A percentile compares a stretch with the other conserved stretches of the same genome.
Evolutionary conservation across 371 early-diverging fungal genomes (phyloP).

Genomic region (Neoconidiobolus thromboides): DNA sequence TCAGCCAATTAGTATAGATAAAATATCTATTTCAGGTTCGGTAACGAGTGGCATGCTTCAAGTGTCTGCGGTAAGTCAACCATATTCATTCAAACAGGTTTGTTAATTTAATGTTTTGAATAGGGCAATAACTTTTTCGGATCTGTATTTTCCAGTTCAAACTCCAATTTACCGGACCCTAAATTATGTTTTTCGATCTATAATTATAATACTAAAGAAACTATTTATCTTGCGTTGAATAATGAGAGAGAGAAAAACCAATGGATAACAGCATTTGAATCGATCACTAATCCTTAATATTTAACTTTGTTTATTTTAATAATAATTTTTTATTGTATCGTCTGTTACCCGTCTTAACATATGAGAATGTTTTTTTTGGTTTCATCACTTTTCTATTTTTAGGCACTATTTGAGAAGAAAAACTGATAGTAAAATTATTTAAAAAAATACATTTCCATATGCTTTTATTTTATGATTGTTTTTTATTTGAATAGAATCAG

Average conservation of each 20-base stretch:
- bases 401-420: no score
- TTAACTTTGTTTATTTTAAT: no score
- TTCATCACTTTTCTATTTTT: no score
- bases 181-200: not conserved
- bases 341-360: no score
- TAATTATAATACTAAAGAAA: not conserved
- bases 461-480: no score
- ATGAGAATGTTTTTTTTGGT: no score
- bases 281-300: no score
- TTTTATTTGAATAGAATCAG: no score
- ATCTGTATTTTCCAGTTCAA: not conserved
- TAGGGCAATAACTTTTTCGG: not conserved
- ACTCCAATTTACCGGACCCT: not conserved
- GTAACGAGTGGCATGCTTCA: not conserved
- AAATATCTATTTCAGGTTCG: not conserved
- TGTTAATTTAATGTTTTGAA: not conserved
- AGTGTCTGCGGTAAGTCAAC: not conserved
- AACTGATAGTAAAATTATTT: no score
- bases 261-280: not conserved
- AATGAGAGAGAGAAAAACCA: not conserved
- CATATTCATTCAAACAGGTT: not conserved
- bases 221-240: not conserved
- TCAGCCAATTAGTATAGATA: not conserved
- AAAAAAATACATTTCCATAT: no score
- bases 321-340: no score